Evolutionary conservation across 2,329 filamentous ascomycete genomes (phyloP), one percentile per base, ranked within the genome.

Genomic region (Pseudogymnoascus sp.): DNA sequence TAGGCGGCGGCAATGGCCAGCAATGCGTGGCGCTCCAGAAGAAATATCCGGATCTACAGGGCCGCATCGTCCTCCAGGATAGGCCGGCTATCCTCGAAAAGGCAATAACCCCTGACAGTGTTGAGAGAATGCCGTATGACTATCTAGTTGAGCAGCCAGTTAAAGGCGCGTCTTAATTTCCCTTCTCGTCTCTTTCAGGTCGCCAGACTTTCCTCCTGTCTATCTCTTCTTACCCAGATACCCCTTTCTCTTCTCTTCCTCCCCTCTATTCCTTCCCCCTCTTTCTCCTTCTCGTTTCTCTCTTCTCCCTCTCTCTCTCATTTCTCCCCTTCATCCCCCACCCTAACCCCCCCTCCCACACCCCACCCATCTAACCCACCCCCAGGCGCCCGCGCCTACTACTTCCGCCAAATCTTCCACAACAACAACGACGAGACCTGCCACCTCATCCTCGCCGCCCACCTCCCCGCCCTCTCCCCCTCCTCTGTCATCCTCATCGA

Each of bases 361-460:
- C 40, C 5, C 21, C 45, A 51, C 8, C 45, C 3, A 26, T 26
- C 45, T 51, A 29, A 51, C 14, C 12, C 6, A 16, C 14, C 23
- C 57, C 60, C 26, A 71, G 69, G 62, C 61, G 70, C 68, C 3
- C 64, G 66, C 2, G 68, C 69, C 4, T 72, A 71, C 61, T 72
- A 72, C 62, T 70, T 71, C 40, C 69, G 71, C 29, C 67, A 71
- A n/a, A 69, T 73, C 16, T 40, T 73, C 61, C 71, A 72, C 63
- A 69, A 73, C 42, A 64, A 70, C 36, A 63, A 68, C 26, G 64
- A 69, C 29, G 70, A 71, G 40, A 67, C 66, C 8, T 70, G 69
- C 60, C 61, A 70, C 36, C 36, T 23, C 8, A 73, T 72, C 18
- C 62, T 72, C 5, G 29, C 64, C 29, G 37, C 67, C 65, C 63